Evolutionary conservation across 495 filamentous ascomycete species (phyloP), one percentile per base, ranked within the genome.

Genomic region (Clohesyomyces aquaticus): DNA sequence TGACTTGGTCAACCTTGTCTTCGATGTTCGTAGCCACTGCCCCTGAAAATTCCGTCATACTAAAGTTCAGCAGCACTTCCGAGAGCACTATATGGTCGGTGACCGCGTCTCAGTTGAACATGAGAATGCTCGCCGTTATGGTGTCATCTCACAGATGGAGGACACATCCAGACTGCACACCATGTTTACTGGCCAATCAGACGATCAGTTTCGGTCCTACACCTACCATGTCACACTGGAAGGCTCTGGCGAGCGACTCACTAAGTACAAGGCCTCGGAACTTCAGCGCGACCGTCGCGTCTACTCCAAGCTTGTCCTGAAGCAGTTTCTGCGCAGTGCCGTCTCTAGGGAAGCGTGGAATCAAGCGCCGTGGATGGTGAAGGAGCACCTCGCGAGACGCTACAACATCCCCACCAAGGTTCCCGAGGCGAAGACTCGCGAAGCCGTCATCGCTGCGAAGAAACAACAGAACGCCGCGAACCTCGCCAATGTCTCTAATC

Each of bases 291-390:
- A 98, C 68, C 87, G 91, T 25, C 96, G 93, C 69, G 85, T 91
- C 4, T 99, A 98, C 75, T 96, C 93, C 41, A 99, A 99, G 77
- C 87, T 93, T 47, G 91, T 96, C 74, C 79, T 99, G 53, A 87
- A 93, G 27, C 89, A 91, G 1, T 98, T 97, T 63, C 91, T 99
- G 59, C 96, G 96, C 71, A 93, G 96, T 76, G 94, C 91, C 6
- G 88, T 96, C 14, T 91, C 87, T 12, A 81, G 93, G 60, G 95
- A 98, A 68, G 83, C 92, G 0, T 98, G 93, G 93, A 90, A 83
- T 45, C 93, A 93, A 3, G 94, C 94, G 0, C 95, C 95, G 10
- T 99, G 94, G 94, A 74, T 96, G 35, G 93, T 98, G 21, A 98
- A 96, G 76, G 82, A 88, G 19, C 84, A 89, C 50, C 85, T 96